These are phyloP conservation scores for Daldinia loculata DNA, from an alignment of 495 filamentous ascomycete species.

Conservation along the genomic window DNA sequence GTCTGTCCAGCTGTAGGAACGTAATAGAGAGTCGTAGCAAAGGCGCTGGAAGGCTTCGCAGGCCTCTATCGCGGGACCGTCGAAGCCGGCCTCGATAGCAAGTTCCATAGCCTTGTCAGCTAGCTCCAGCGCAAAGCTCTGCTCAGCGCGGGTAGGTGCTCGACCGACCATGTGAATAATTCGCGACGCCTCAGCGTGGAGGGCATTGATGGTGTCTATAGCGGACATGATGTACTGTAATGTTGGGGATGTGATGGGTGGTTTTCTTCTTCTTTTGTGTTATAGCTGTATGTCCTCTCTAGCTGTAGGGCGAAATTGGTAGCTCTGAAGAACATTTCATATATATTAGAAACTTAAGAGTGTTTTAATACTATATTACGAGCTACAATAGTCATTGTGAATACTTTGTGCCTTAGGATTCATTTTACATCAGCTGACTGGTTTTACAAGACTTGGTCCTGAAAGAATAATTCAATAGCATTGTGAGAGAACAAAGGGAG, in stretches of 20 bases:
- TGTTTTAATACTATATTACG: not conserved
- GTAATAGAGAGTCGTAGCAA: slow-evolving; percentile 15
- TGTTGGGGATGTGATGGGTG: not conserved
- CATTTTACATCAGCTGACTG: not conserved
- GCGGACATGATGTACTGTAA: slow-evolving; percentile 7
- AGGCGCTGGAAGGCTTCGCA: slow-evolving; percentile 6
- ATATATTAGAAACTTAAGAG: not conserved
- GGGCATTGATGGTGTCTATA: not conserved
- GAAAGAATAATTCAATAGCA: not conserved
- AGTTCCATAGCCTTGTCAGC: slow-evolving; percentile 22
- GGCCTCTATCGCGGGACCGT: not conserved
- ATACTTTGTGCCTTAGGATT: not conserved
- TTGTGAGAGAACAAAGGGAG: not conserved
- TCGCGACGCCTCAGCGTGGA: not conserved
- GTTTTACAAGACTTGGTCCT: not conserved
- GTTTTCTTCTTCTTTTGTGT: not conserved
- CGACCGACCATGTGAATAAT: not conserved
- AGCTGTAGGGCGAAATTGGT: not conserved
- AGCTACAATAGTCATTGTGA: not conserved
- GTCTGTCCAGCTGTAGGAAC: not conserved
- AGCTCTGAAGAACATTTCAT: not conserved
- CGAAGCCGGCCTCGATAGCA: not conserved
- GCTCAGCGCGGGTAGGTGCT: slow-evolving; percentile 11
- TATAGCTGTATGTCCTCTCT: not conserved
- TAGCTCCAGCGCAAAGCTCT: slow-evolving; percentile 9